phyloP scores from a whole-genome alignment of 257 asterid genomes.

The Solanum chilense region DNA sequence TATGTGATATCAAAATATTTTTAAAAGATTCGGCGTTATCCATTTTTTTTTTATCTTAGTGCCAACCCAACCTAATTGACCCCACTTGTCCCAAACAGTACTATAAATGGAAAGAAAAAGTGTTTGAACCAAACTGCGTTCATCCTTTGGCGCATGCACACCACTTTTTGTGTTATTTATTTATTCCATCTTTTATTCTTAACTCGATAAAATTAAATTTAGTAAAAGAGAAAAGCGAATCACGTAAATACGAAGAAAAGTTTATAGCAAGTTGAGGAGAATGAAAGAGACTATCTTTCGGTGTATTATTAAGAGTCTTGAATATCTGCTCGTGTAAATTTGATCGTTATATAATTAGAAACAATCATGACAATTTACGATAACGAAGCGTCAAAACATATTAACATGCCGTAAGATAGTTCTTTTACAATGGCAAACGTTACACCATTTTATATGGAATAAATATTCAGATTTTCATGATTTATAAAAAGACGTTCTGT shows the following conservation, averaged over 20 bases:
- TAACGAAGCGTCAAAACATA: too few species aligned
- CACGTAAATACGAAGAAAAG: background rate
- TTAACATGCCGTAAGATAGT: too few species aligned
- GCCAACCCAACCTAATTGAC: background rate
- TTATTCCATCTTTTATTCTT: background rate
- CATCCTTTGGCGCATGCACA: background rate
- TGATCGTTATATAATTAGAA: too few species aligned
- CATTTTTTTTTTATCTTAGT: background rate
- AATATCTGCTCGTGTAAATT: background rate
- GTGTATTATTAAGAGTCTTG: background rate
- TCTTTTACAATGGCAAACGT: too few species aligned
- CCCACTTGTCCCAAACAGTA: background rate
- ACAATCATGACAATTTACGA: too few species aligned
- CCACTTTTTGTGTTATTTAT: background rate
- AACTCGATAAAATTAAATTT: fast-evolving
- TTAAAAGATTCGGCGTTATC: constrained; percentile 6
- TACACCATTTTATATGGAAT: too few species aligned
- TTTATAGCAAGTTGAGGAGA: background rate
- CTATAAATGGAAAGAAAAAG: background rate
- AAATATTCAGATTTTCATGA: too few species aligned
- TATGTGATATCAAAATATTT: background rate
- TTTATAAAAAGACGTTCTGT: too few species aligned
- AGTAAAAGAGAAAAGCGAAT: too few species aligned
- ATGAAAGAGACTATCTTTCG: background rate
- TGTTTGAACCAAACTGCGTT: background rate